Evolutionary conservation across 2,329 filamentous ascomycete genomes (phyloP).

Genomic region (Apiospora aurea): DNA sequence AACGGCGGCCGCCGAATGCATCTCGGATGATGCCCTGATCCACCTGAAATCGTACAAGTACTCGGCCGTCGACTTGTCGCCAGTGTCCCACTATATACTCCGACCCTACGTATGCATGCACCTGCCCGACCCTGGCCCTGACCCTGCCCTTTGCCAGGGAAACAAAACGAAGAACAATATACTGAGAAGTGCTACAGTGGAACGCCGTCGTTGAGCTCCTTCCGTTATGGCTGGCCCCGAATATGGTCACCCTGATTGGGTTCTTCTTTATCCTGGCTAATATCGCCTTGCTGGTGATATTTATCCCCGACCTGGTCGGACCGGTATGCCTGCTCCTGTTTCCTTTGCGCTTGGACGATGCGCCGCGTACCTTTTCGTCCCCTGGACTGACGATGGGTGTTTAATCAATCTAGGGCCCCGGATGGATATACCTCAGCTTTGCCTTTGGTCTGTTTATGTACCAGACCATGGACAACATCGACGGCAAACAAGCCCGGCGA

Average conservation of each 20-base stretch:
- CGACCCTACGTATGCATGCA: constrained; percentile 86
- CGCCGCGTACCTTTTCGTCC: not conserved
- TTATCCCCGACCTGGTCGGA: constrained; percentile 88
- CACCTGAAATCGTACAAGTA: constrained; percentile 98
- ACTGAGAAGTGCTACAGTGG: constrained; percentile 70
- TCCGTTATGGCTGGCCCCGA: constrained; percentile 95
- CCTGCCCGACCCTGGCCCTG: constrained; percentile 17
- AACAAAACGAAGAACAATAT: constrained; percentile 25
- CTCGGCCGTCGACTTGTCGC: constrained; percentile 94
- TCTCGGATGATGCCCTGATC: constrained; percentile 88
- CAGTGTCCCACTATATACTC: constrained; percentile 90
- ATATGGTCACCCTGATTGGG: constrained; percentile 94
- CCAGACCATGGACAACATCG: constrained; percentile 98
- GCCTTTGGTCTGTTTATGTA: constrained; percentile 98
- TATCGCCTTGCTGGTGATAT: constrained; percentile 74
- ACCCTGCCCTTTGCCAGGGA: constrained; percentile 17
- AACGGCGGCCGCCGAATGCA: constrained; percentile 70
- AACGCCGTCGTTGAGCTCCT: constrained; percentile 92
- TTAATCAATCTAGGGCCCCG: constrained; percentile 66
- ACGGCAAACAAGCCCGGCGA: constrained; percentile 94
- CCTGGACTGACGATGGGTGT: constrained; percentile 27
- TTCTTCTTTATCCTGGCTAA: constrained; percentile 95
- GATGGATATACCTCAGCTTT: constrained; percentile 96
- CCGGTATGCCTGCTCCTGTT: constrained; percentile 65
- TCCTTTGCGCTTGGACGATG: not conserved